phyloP scores from a whole-genome alignment of 2,329 filamentous ascomycete species.

The Colletotrichum australisinense region DNA sequence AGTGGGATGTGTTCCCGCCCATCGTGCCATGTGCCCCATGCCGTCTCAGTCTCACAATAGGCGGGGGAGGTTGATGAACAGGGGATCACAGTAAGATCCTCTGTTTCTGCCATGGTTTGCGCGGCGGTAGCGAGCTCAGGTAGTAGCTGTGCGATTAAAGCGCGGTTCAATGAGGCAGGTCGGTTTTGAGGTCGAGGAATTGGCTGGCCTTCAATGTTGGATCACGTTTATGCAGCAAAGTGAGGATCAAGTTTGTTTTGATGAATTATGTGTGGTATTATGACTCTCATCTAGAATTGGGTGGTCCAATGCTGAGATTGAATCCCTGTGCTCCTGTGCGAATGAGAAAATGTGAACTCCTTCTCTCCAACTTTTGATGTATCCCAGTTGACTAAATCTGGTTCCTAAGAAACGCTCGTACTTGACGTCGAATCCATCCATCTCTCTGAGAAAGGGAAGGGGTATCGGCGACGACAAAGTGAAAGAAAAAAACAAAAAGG shows the following conservation, averaged over 20 bases:
- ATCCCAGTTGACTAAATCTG: not conserved
- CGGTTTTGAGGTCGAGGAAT: no score
- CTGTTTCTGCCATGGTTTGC: not conserved
- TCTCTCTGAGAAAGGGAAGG: slow-evolving; percentile 34
- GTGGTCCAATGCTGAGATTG: not conserved
- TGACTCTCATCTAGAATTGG: slow-evolving; percentile 17
- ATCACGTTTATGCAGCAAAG: not conserved
- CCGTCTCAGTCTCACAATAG: slow-evolving; percentile 3
- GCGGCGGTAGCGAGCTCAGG: not conserved
- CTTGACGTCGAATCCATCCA: slow-evolving; percentile 35
- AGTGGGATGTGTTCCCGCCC: not conserved
- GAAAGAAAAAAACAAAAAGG: not conserved
- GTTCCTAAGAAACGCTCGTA: slow-evolving; percentile 22
- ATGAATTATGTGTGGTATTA: slow-evolving; percentile 28
- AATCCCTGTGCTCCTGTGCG: not conserved
- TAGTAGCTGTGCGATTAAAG: no score
- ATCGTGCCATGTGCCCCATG: not conserved
- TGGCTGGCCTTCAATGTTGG: no score
- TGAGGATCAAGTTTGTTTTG: not conserved
- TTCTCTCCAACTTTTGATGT: slow-evolving; percentile 7
- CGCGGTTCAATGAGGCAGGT: no score
- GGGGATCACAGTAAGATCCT: not conserved
- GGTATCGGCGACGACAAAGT: slow-evolving; percentile 37
- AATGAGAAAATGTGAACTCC: slow-evolving; percentile 1
- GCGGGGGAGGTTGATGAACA: not conserved